Conservation (phyloP, 2,329 filamentous ascomycete genomes). For the Clonostachys solani region DNA sequence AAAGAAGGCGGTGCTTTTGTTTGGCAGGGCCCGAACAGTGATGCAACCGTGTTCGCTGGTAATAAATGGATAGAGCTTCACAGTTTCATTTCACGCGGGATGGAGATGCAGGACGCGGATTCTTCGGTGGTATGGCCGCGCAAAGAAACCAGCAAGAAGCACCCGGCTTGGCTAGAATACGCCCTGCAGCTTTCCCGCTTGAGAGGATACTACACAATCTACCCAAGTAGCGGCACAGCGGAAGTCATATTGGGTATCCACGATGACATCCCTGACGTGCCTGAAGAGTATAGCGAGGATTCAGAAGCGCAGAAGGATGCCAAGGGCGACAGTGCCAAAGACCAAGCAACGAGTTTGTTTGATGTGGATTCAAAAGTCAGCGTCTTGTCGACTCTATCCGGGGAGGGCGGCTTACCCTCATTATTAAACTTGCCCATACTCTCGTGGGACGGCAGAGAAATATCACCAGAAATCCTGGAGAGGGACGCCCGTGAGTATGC, state of each 20-base stretch:
- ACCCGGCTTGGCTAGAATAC: conserved; percentile 76
- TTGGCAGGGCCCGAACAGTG: conserved; percentile 80
- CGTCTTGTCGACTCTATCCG: conserved; percentile 44
- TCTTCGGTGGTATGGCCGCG: conserved; percentile 34
- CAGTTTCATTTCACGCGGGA: conserved; percentile 65
- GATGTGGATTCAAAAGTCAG: conserved; percentile 35
- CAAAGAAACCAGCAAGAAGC: conserved; percentile 62
- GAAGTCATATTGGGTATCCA: conserved; percentile 68
- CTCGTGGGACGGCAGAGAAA: conserved; percentile 56
- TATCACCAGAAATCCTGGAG: conserved; percentile 28
- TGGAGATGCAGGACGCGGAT: conserved; percentile 37
- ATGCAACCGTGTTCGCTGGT: conserved; percentile 78
- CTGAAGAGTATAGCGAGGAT: conserved; percentile 59
- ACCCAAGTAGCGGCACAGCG: conserved; percentile 59
- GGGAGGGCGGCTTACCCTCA: conserved; percentile 33
- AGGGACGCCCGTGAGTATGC: conserved; percentile 47
- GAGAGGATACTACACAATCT: conserved; percentile 74
- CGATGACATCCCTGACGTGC: conserved; percentile 65
- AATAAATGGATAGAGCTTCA: conserved; percentile 86
- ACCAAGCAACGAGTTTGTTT: conserved; percentile 25
- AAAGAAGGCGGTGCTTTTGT: conserved; percentile 57
- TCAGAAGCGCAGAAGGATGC: conserved; percentile 10
- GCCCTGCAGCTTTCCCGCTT: conserved; percentile 71
- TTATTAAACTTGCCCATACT: conserved; percentile 53
- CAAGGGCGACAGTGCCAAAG: conserved; percentile 14